These are phyloP conservation scores for Sideroxylon spinosum DNA, from an alignment of 179 eudicot species.

Conservation along the genomic window DNA sequence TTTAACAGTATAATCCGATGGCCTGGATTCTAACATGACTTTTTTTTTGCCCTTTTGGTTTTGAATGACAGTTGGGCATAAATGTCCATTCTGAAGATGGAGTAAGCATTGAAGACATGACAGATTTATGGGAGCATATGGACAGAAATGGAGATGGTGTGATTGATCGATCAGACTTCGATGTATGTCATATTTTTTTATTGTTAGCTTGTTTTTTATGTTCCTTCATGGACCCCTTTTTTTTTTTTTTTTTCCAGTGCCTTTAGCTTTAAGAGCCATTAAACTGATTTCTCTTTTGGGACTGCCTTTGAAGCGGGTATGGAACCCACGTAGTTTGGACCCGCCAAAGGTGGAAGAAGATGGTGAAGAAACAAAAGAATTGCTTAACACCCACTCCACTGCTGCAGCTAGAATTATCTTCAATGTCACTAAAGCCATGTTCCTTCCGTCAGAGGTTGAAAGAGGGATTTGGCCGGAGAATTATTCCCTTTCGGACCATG, in stretches of 20 bases:
- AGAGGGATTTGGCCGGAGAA: constrained; percentile 69
- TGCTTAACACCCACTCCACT: not conserved
- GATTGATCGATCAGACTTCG: constrained; percentile 44
- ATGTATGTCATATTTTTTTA: constrained; percentile 22
- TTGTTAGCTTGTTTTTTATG: not conserved
- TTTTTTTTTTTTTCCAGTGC: not conserved
- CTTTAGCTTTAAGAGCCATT: not conserved
- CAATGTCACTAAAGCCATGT: constrained; percentile 56
- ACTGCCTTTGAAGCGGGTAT: constrained; percentile 9
- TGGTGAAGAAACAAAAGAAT: not conserved
- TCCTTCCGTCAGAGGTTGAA: constrained; percentile 63
- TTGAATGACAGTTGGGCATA: constrained; percentile 40
- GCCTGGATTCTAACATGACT: not conserved
- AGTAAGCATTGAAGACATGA: constrained; percentile 46
- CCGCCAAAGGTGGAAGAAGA: not conserved
- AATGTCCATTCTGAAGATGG: constrained; percentile 38
- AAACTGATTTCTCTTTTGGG: constrained; percentile 3
- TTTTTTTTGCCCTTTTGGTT: not conserved
- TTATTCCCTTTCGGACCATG: constrained; percentile 64
- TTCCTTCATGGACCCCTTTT: not conserved
- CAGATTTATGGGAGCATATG: constrained; percentile 57
- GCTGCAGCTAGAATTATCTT: constrained; percentile 26
- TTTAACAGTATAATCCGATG: not conserved
- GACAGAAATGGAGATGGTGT: constrained; percentile 58
- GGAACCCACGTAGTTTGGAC: constrained; percentile 8